Conservation (phyloP, 2,329 filamentous ascomycete genomes). For the Fusarium bactridioides region DNA sequence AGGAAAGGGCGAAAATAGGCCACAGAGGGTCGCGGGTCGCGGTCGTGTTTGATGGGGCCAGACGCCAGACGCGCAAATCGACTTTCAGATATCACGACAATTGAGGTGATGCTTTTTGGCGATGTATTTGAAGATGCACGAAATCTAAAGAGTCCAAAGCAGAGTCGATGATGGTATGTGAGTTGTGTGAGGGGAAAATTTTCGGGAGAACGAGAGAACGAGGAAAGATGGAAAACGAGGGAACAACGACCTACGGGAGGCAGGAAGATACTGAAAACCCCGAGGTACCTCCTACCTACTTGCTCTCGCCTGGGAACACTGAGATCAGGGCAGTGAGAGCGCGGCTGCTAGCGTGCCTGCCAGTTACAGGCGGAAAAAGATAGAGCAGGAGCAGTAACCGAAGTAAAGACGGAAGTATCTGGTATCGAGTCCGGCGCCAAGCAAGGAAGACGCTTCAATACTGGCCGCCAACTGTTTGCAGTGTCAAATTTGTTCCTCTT, state of each 20-base stretch:
- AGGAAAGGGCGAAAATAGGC: slow-evolving; percentile 35
- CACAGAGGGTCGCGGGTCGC: slow-evolving; percentile 39
- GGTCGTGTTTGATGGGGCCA: slow-evolving; percentile 42
- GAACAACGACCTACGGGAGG: slow-evolving; percentile 28
- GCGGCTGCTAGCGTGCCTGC: slow-evolving; percentile 23
- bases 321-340: slow-evolving; percentile 21
- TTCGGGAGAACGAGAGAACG: slow-evolving; percentile 31
- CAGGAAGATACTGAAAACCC: slow-evolving; percentile 23
- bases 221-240: slow-evolving; percentile 36
- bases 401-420: slow-evolving; percentile 39
- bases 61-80: slow-evolving; percentile 42
- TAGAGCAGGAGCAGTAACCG: slow-evolving; percentile 21
- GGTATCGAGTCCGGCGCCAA: slow-evolving; percentile 35
- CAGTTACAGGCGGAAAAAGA: slow-evolving; percentile 36
- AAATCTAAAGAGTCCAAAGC: slow-evolving; percentile 14
- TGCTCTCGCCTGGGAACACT: slow-evolving; percentile 14
- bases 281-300: slow-evolving; percentile 31
- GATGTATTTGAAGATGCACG: slow-evolving; percentile 5
- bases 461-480: slow-evolving; percentile 41
- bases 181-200: slow-evolving; percentile 36
- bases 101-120: slow-evolving; percentile 7
- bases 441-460: slow-evolving; percentile 35
- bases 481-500: slow-evolving; percentile 32
- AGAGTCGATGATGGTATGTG: slow-evolving; percentile 31
- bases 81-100: slow-evolving; percentile 27